phyloP scores from a whole-genome alignment of 371 early-diverging fungal genomes.

The Mucor racemosus region DNA sequence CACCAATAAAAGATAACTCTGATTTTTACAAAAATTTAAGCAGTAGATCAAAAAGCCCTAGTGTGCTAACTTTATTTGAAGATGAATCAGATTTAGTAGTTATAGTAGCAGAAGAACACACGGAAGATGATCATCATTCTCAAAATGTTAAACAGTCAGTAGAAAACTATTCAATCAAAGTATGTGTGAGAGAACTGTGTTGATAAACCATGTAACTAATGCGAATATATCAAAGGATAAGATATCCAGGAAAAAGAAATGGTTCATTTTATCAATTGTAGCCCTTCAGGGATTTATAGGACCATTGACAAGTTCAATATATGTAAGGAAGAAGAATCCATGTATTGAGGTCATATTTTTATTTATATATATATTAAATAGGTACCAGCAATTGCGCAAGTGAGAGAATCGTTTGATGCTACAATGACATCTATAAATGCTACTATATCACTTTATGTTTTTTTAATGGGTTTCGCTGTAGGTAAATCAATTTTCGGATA shows the following conservation, averaged over 20 bases:
- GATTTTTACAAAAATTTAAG: background rate
- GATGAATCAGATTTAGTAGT: background rate
- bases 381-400: conserved; percentile 54
- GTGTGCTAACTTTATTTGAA: background rate
- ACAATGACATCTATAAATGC: conserved; percentile 44
- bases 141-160: background rate
- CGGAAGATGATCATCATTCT: background rate
- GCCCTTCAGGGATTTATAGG: conserved; percentile 56
- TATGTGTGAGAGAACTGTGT: background rate
- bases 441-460: conserved; percentile 51
- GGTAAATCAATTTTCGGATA: background rate
- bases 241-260: conserved; percentile 28
- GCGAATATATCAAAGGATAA: background rate
- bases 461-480: conserved; percentile 50
- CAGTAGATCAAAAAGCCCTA: background rate
- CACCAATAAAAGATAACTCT: conserved; percentile 10
- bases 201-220: background rate
- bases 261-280: conserved; percentile 47
- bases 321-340: conserved; percentile 25
- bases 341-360: background rate
- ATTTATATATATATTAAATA: background rate
- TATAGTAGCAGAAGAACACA: background rate
- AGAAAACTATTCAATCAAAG: conserved; percentile 17
- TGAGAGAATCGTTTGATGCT: conserved; percentile 33
- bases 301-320: conserved; percentile 53